A percentile compares a stretch with the other conserved stretches of the same genome.
These are phyloP conservation scores for Pseudodiploospora longispora DNA, from an alignment of 2,329 filamentous ascomycete species.

Conservation along the genomic window DNA sequence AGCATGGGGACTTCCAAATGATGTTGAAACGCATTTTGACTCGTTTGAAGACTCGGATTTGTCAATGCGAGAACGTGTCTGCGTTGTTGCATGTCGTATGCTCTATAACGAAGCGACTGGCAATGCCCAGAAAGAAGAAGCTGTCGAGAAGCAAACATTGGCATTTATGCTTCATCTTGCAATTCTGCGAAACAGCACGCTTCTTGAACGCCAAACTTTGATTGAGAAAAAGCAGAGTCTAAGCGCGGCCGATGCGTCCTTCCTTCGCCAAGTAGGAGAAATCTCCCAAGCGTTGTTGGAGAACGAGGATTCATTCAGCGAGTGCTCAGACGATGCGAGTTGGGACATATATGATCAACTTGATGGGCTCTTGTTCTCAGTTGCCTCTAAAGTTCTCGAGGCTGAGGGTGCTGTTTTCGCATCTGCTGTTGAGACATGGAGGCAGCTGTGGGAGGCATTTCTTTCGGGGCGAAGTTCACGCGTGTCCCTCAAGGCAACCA, in stretches of 20 bases:
- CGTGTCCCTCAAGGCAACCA: background rate
- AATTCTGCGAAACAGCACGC: constrained; percentile 4
- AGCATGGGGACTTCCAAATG: background rate
- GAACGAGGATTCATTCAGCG: background rate
- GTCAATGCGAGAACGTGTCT: constrained; percentile 2
- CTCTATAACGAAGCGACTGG: background rate
- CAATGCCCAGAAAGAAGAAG: background rate
- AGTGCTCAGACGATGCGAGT: background rate
- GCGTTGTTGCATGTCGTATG: constrained; percentile 1
- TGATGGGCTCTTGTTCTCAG: constrained; percentile 6
- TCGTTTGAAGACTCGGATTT: background rate
- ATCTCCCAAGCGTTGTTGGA: constrained; percentile 1
- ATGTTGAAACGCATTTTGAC: too few species aligned
- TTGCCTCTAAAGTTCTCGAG: background rate
- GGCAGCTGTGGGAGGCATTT: constrained; percentile 2
- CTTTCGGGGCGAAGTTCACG: background rate
- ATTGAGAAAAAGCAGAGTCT: background rate
- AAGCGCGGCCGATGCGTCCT: background rate
- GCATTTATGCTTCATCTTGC: constrained; percentile 8
- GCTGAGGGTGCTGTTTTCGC: background rate
- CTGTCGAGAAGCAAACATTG: background rate
- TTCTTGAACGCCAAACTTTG: constrained; percentile 8
- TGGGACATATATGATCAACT: constrained; percentile 8
- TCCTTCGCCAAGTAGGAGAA: constrained; percentile 1
- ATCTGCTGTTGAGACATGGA: background rate